Evolutionary conservation across 129 eudicot genomes (phyloP).

Genomic region (Cynara cardunculus): DNA sequence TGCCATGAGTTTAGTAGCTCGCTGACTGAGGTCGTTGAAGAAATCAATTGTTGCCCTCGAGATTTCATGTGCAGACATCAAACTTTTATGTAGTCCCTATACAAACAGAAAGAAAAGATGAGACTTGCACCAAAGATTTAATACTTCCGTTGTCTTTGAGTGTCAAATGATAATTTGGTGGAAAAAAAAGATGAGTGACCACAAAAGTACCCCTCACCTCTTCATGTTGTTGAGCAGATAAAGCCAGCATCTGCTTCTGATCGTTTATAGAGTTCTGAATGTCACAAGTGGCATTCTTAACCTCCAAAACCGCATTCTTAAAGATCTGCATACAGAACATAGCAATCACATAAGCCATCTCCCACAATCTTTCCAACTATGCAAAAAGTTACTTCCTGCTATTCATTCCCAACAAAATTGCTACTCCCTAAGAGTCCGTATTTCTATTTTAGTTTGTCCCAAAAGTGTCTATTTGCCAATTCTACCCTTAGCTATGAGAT

Average conservation of each 20-base stretch:
- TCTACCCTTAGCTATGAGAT: background rate
- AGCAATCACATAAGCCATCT: slow-evolving; percentile 3
- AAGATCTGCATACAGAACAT: slow-evolving; percentile 51
- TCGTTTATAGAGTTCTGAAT: slow-evolving; percentile 57
- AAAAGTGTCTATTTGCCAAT: background rate
- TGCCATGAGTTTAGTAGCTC: slow-evolving; percentile 52
- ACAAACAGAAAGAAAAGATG: slow-evolving; percentile 15
- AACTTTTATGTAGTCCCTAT: slow-evolving; percentile 60
- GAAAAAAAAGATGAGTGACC: background rate
- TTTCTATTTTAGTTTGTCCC: background rate
- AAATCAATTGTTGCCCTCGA: slow-evolving; percentile 56
- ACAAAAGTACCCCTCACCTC: slow-evolving; percentile 42
- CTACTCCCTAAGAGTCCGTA: background rate
- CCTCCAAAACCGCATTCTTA: slow-evolving; percentile 50
- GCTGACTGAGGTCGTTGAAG: slow-evolving; percentile 51
- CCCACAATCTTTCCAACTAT: background rate
- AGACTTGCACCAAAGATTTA: background rate
- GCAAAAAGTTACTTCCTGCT: background rate
- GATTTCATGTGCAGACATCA: slow-evolving; percentile 65
- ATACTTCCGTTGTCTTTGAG: background rate
- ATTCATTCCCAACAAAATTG: background rate
- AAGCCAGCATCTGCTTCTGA: slow-evolving; percentile 52
- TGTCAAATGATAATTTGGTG: background rate
- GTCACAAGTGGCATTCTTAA: slow-evolving; percentile 50
- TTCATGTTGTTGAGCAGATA: slow-evolving; percentile 75